phyloP scores from a whole-genome alignment of 140 eudicot genomes.

The Cichorium intybus region DNA sequence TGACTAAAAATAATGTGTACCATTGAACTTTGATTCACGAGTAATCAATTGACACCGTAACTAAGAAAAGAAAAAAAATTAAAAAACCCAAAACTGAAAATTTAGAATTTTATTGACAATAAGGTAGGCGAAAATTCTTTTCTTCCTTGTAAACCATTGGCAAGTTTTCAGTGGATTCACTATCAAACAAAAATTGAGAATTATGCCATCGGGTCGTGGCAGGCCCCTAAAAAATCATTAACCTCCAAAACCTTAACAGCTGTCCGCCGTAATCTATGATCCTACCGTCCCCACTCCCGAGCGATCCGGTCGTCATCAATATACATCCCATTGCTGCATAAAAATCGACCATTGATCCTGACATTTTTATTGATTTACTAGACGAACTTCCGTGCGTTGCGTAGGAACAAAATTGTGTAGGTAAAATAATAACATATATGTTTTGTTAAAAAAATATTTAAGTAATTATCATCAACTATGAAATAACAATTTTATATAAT shows the following conservation, averaged over 20 bases:
- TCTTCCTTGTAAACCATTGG: conserved; percentile 32
- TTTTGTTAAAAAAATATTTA: no score
- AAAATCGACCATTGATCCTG: conserved; percentile 18
- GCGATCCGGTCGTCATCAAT: conserved; percentile 17
- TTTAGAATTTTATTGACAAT: no score
- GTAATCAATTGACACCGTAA: no score
- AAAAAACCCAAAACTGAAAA: no score
- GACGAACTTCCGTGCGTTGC: no score
- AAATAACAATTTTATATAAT: no score
- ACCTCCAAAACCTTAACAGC: conserved; percentile 27
- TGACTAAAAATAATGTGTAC: no score
- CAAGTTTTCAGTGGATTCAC: conserved; percentile 26
- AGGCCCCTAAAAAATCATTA: conserved; percentile 1
- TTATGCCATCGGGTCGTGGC: conserved; percentile 10
- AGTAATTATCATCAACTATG: no score
- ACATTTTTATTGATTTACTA: conserved; percentile 7
- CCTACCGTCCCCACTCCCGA: conserved; percentile 14
- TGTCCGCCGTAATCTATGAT: conserved; percentile 27
- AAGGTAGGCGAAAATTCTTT: conserved; percentile 1
- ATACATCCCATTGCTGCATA: conserved; percentile 23
- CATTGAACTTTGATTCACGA: no score
- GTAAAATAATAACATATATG: no score
- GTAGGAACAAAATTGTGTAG: no score
- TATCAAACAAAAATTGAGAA: conserved; percentile 23
- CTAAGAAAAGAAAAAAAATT: no score